Percentiles rank a stretch among this genome's conserved stretches.
phyloP scores from a whole-genome alignment of 257 asterid species.

The Asclepias syriaca region DNA sequence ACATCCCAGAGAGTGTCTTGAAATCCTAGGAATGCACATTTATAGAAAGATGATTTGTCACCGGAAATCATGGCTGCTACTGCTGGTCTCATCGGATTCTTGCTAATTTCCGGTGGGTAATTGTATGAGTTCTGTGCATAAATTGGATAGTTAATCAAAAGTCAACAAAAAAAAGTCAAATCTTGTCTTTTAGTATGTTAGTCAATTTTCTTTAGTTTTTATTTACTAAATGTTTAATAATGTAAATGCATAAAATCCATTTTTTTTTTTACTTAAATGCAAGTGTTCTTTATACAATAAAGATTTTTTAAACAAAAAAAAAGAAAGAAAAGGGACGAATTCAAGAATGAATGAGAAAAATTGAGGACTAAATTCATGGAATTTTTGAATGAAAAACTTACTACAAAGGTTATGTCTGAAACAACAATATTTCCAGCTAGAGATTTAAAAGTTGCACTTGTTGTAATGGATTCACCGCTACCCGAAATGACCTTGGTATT shows the following conservation, averaged over 20 bases:
- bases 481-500: slow-evolving; percentile 35
- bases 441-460: slow-evolving; percentile 50
- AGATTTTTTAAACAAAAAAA: too few relatives aligned
- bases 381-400: slow-evolving; percentile 11
- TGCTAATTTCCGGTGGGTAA: slow-evolving; percentile 25
- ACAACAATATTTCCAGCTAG: slow-evolving; percentile 47
- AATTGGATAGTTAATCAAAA: too few relatives aligned
- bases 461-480: slow-evolving; percentile 26
- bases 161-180: too few relatives aligned
- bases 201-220: too few relatives aligned
- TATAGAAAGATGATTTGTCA: slow-evolving; percentile 47
- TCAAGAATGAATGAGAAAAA: too few relatives aligned
- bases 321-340: too few relatives aligned
- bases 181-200: too few relatives aligned
- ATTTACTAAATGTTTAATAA: too few relatives aligned
- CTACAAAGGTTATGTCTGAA: slow-evolving; percentile 42
- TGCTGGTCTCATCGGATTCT: slow-evolving; percentile 31
- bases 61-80: slow-evolving; percentile 54
- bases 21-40: slow-evolving; percentile 47
- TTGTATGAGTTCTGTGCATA: slow-evolving; percentile 55
- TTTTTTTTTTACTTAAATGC: too few relatives aligned
- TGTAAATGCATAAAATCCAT: too few relatives aligned
- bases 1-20: slow-evolving; percentile 80
- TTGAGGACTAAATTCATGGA: too few relatives aligned
- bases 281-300: too few relatives aligned